Evolutionary conservation across 371 early-diverging fungal genomes (phyloP).

Genomic region (Catenaria anguillulae): DNA sequence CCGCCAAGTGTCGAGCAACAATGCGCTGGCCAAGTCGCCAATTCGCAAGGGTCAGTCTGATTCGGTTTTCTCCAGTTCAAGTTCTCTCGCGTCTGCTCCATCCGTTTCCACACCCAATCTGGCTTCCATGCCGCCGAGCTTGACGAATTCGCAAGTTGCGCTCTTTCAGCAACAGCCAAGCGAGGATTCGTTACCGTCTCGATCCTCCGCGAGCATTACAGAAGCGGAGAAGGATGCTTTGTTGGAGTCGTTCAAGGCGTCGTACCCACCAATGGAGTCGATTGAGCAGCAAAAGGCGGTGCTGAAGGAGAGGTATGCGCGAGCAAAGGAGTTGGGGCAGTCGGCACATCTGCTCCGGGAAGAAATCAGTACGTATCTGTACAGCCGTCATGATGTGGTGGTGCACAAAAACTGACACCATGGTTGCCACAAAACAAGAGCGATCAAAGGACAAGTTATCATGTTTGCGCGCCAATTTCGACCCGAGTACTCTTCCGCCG

Average conservation of each 20-base stretch:
- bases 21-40: no score
- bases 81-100: background rate
- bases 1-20: no score
- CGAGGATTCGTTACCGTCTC: no score
- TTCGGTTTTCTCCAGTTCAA: background rate
- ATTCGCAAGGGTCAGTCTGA: no score
- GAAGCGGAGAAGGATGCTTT: no score
- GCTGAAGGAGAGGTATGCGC: constrained; percentile 30
- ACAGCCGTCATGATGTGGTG: no score
- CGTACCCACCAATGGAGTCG: constrained; percentile 26
- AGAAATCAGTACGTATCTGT: constrained; percentile 21
- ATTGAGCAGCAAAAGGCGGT: constrained; percentile 31
- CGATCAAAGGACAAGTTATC: background rate
- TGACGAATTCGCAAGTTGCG: no score
- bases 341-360: constrained; percentile 21
- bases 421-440: background rate
- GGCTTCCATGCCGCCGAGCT: no score
- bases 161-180: no score
- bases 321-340: constrained; percentile 32
- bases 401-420: background rate
- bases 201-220: no score
- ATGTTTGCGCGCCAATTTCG: background rate
- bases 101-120: no score
- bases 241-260: constrained; percentile 27
- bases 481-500: background rate